Evolutionary conservation across 371 early-diverging fungal species (phyloP).

Genomic region (Chytridiales sp.): DNA sequence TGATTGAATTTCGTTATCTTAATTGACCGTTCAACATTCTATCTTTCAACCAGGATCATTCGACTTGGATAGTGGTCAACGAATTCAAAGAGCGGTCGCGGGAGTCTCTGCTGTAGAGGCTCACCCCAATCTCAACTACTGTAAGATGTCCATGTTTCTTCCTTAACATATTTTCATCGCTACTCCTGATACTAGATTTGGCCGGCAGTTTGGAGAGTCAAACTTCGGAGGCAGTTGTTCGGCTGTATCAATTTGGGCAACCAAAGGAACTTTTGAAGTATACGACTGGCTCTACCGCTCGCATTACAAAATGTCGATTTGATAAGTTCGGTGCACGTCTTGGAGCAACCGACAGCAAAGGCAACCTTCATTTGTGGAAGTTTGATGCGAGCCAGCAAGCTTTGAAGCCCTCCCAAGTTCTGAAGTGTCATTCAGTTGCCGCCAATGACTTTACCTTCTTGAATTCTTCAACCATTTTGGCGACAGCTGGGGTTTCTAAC

Average conservation of each 20-base stretch:
- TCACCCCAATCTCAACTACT: constrained; percentile 51
- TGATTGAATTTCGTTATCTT: constrained; percentile 8
- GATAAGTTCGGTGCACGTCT: constrained; percentile 76
- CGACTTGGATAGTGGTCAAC: constrained; percentile 26
- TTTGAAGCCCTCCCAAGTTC: constrained; percentile 54
- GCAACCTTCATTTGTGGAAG: constrained; percentile 67
- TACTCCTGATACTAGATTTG: constrained; percentile 26
- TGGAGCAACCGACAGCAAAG: constrained; percentile 70
- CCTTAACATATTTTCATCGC: too few relatives aligned
- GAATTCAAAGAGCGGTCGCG: constrained; percentile 29
- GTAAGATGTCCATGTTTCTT: constrained; percentile 14
- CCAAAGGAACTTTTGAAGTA: constrained; percentile 44
- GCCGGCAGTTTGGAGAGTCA: constrained; percentile 36
- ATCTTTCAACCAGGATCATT: not conserved
- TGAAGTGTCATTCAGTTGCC: constrained; percentile 62
- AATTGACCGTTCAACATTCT: not conserved
- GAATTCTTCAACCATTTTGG: constrained; percentile 68
- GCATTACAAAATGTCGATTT: constrained; percentile 45
- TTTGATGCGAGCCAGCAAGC: constrained; percentile 70
- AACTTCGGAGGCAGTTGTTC: constrained; percentile 34
- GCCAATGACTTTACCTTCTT: constrained; percentile 73
- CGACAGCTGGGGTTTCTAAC: constrained; percentile 71
- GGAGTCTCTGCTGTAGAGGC: constrained; percentile 44
- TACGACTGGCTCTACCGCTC: constrained; percentile 29
- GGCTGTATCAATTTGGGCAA: constrained; percentile 55